A percentile compares a stretch with the other conserved stretches of the same genome.
Evolutionary conservation across 805 yeast species (phyloP).

Genomic region (Jamesozyma spencerorum): DNA sequence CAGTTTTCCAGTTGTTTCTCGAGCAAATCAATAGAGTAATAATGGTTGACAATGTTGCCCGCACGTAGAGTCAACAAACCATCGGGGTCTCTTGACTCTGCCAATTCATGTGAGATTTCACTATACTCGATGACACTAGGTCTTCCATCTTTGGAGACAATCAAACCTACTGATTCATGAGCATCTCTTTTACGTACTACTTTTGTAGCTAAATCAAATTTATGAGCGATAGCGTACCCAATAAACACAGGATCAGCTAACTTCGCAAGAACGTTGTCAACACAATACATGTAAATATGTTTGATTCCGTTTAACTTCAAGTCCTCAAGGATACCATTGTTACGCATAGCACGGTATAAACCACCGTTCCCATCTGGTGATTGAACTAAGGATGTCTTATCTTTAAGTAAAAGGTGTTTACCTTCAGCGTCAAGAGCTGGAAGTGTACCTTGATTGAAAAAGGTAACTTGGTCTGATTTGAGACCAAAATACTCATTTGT

Average conservation of each 20-base stretch:
- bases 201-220: conserved; percentile 77
- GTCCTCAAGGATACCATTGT: conserved; percentile 58
- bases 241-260: conserved; percentile 84
- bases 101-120: conserved; percentile 71
- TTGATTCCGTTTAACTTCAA: conserved; percentile 58
- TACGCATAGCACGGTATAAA: conserved; percentile 69
- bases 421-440: conserved; percentile 81
- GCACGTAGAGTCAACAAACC: conserved; percentile 73
- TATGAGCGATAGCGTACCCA: conserved; percentile 68
- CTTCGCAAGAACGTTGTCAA: conserved; percentile 83
- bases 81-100: conserved; percentile 51
- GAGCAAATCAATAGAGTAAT: conserved; percentile 76
- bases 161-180: conserved; percentile 81
- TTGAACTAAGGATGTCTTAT: conserved; percentile 50
- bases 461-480: conserved; percentile 45
- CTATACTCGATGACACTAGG: conserved; percentile 95
- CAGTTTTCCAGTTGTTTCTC: conserved; percentile 51
- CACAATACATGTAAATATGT: conserved; percentile 95
- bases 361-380: conserved; percentile 99
- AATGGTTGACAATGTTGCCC: conserved; percentile 95
- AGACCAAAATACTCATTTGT: conserved; percentile 66
- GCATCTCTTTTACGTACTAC: conserved; percentile 91
- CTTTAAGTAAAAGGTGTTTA: conserved; percentile 52
- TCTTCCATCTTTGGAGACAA: conserved; percentile 54
- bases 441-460: conserved; percentile 90